Evolutionary conservation across 495 filamentous ascomycete species (phyloP).

Genomic region (Penicillium psychrofluorescens): DNA sequence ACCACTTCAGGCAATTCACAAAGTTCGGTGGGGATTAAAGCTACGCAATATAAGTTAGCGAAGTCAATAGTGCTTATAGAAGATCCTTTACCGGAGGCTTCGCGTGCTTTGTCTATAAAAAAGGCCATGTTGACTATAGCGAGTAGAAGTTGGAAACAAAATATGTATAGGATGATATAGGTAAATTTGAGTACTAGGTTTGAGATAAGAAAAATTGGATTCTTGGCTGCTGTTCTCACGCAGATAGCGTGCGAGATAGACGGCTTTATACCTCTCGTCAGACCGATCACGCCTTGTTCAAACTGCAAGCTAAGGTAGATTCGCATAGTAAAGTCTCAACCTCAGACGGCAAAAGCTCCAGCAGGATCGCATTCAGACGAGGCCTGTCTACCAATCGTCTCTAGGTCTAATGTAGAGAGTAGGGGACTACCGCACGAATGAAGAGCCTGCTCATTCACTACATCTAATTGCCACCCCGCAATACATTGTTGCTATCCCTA

Average conservation of each 20-base stretch:
- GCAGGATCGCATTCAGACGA: constrained; percentile 4
- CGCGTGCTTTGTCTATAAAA: too few species aligned
- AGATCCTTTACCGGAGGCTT: too few species aligned
- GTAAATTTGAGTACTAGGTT: background rate
- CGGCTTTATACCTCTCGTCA: constrained; percentile 4
- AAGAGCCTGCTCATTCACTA: background rate
- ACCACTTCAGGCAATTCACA: background rate
- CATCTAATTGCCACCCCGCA: too few species aligned
- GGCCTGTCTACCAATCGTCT: constrained; percentile 5
- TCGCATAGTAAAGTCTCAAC: constrained; percentile 1
- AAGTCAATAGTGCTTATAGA: too few species aligned
- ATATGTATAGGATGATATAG: constrained; percentile 1
- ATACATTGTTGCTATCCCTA: too few species aligned
- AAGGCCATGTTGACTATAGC: too few species aligned
- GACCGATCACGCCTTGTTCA: constrained; percentile 4
- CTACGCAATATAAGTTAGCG: background rate
- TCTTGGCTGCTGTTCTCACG: constrained; percentile 1
- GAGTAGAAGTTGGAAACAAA: background rate
- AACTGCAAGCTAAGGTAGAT: background rate
- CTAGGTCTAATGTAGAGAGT: background rate
- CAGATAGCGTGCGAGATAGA: background rate
- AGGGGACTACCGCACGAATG: constrained; percentile 1
- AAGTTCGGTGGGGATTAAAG: background rate
- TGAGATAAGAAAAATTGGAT: background rate
- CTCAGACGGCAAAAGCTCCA: constrained; percentile 1